Base-by-base conservation (phyloP, 257 asterid genomes). In the Solanum dulcamara region DNA sequence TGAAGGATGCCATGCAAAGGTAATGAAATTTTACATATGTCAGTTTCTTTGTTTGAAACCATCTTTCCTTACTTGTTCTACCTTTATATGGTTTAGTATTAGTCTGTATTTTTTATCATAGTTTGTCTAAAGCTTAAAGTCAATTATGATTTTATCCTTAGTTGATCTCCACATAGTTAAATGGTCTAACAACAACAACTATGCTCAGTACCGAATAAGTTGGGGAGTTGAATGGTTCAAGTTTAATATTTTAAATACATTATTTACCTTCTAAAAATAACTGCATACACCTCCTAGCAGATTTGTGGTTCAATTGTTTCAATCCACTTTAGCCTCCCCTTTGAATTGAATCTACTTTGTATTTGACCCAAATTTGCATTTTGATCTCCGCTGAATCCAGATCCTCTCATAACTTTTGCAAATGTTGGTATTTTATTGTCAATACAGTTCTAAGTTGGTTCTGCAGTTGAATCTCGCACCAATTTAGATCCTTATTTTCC, bases 1-100 rank as follows among this genome's bases (percentile, higher is more conserved):
- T 94, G 90, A 95, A 94, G 92, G 91, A 92, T 51, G 87, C 86
- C 83, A 91, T 89, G 90, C 97, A 91, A 86, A 94, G 98, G 99
- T 95, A 86, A 84, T 67, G 46, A 62, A 67, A 44, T 46, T 64
- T 4, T 26, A 11, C 35, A 12, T 10, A 40, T 72, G 55, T 72
- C 81, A 72, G 22, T 72, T 72, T 40, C 30, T 37, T 70, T 70
- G 35, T 72, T 72, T 15, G 64, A 48, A 32, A 28, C 44, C 8
- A 10, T 13, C 64, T 75, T 75, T 26, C 40, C 24, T 28, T 75
- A 74, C 50, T 44, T 30, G 26, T 77, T 38, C 33, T 24, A 26
- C 20, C 32, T 46, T 72, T 24, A 48, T 79, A 28, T 79, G 44
- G 24, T 48, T 79, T 48, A 48, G 42, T 77, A 79, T 17, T 48